Conservation (phyloP, 2,329 filamentous ascomycete genomes). For the Fusarium nanum region DNA sequence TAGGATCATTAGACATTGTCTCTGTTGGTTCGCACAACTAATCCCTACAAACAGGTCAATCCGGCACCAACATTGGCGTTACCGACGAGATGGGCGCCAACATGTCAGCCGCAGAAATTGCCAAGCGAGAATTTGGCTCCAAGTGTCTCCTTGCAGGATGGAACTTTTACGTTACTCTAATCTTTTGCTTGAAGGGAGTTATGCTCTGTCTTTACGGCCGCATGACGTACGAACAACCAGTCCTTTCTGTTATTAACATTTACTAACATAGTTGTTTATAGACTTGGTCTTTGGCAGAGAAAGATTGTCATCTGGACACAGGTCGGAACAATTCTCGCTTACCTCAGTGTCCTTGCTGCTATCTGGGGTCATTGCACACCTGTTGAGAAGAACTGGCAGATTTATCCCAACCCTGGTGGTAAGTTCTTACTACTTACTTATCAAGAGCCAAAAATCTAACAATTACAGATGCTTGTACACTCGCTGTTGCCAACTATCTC, state of each 20-base stretch:
- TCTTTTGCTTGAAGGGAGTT: slow-evolving; percentile 57
- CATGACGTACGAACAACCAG: slow-evolving; percentile 52
- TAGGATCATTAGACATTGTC: slow-evolving; percentile 20
- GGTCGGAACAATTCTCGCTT: slow-evolving; percentile 47
- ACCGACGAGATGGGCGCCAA: slow-evolving; percentile 48
- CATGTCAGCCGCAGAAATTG: slow-evolving; percentile 48
- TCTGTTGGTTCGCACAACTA: slow-evolving; percentile 17
- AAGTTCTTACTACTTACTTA: neutral
- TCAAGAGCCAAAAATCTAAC: neutral
- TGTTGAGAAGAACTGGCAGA: slow-evolving; percentile 54
- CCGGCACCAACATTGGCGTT: slow-evolving; percentile 55
- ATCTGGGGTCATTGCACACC: slow-evolving; percentile 54
- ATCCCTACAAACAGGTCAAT: slow-evolving; percentile 46
- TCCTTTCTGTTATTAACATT: neutral
- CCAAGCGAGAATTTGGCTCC: slow-evolving; percentile 49
- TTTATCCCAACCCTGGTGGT: slow-evolving; percentile 56
- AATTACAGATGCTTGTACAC: slow-evolving; percentile 49
- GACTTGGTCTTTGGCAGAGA: slow-evolving; percentile 53
- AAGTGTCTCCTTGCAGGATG: slow-evolving; percentile 53
- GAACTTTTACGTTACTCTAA: slow-evolving; percentile 56
- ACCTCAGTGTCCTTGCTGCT: slow-evolving; percentile 49
- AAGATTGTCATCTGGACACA: slow-evolving; percentile 53
- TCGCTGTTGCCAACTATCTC: slow-evolving; percentile 53
- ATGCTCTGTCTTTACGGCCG: slow-evolving; percentile 58
- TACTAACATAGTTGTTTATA: slow-evolving; percentile 29